Conservation (phyloP, 1,284 basidiomycete genomes). For the Cutaneotrichosporon sp. region DNA sequence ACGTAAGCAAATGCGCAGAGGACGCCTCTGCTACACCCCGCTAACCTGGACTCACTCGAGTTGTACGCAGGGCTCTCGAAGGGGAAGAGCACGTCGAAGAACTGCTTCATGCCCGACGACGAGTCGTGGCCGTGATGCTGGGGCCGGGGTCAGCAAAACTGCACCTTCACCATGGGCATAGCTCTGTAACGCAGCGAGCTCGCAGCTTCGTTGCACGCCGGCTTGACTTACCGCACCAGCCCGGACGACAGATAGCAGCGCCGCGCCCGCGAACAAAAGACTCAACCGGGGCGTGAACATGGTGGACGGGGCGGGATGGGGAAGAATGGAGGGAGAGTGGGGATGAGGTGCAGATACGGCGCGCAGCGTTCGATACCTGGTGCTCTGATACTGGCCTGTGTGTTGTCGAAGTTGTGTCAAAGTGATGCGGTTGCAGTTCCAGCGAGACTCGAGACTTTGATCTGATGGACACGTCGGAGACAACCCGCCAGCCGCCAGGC, state of each 20-base stretch:
- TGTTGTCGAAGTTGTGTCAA: no score
- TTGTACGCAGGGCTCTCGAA: constrained; percentile 77
- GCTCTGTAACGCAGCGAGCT: no score
- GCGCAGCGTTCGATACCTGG: no score
- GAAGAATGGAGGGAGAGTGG: no score
- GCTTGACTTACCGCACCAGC: not conserved
- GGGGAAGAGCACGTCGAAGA: constrained; percentile 73
- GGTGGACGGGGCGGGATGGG: no score
- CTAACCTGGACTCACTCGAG: constrained; percentile 52
- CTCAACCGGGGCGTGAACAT: not conserved
- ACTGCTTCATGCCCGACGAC: constrained; percentile 43
- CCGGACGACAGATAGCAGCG: not conserved
- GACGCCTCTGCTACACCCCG: no score
- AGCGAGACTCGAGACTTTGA: no score
- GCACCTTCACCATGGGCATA: not conserved
- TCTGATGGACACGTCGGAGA: no score
- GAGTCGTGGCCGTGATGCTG: not conserved
- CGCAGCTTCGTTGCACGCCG: not conserved
- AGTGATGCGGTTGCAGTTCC: no score
- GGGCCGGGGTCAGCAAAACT: not conserved
- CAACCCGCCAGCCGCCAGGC: no score
- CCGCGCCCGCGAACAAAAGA: not conserved
- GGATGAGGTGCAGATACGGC: not conserved
- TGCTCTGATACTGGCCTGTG: no score
- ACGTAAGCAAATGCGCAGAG: constrained; percentile 1